Evolutionary conservation across 352 stramenopile species (phyloP), one percentile per base, ranked within the genome.

Genomic region (Pythium periplocum): DNA sequence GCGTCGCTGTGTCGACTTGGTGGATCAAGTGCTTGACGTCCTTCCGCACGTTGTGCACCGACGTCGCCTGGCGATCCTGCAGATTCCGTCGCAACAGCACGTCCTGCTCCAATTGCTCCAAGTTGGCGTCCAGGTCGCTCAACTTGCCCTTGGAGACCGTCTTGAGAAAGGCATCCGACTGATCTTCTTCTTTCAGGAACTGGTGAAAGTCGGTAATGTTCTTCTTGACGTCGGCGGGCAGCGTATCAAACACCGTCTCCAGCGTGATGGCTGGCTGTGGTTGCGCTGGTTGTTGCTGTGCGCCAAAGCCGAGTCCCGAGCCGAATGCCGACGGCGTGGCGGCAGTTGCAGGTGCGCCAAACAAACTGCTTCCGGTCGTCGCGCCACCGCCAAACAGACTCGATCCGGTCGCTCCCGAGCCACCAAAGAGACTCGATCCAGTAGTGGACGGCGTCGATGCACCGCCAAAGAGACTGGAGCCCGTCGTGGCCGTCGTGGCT

Each of bases 131-230:
- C 47, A 93, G 59, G 2, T 68, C 46, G 26, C 84, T 67, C 33
- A 90, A 70, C 54, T 75, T 75, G 1, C 64, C 60, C 2, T 78
- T 56, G 12, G 83, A 90, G 8, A 90, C 79, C 2, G 78, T 76
- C 68, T 83, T 82, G 30, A 93, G 68, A 33, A 90, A 86, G 1
- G 81, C 68, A 40, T 93, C 83, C 8, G 71, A 75, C 51, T 86
- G 74, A 50, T 89, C 80, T 51, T 86, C 72, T 10, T 86, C 75
- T 48, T 87, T 87, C 0, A 93, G 55, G 50, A 85, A 87, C 34
- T 68, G 58, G 55, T 90, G 75, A 47, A 93, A 93, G 49, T 80
- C 78, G 34, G 68, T 71, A 53, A 93, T 82, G 51, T 90, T 89
- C 58, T 78, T 80, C 64, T 90, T 79, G 5, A 93, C 71, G 38